A percentile compares a stretch with the other conserved stretches of the same genome.
Evolutionary conservation across 305 asterid species (phyloP).

Genomic region (Rubia peregrina): DNA sequence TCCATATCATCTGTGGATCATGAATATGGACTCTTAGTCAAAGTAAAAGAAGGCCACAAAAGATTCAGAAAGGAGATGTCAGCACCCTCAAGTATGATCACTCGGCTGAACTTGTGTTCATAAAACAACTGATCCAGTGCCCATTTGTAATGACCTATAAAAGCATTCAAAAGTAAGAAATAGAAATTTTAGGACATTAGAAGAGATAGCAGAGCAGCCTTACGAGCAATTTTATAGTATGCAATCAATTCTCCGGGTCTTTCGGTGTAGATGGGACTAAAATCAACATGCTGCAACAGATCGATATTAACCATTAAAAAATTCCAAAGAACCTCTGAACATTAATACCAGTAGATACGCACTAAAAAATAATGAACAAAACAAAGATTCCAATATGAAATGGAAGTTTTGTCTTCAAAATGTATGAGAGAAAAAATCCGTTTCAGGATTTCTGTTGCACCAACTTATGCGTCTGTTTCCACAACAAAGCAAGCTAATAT

Average conservation of each 20-base stretch:
- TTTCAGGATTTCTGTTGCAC: background rate
- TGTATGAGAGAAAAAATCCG: background rate
- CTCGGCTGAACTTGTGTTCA: constrained; percentile 75
- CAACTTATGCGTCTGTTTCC: background rate
- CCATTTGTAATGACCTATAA: constrained; percentile 94
- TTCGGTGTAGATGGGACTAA: constrained; percentile 75
- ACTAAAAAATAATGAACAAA: background rate
- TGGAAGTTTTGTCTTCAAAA: background rate
- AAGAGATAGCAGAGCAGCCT: constrained; percentile 13
- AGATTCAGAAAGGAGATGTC: constrained; percentile 20
- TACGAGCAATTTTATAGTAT: constrained; percentile 98
- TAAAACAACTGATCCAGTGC: constrained; percentile 90
- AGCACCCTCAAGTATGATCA: constrained; percentile 93
- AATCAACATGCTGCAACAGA: constrained; percentile 72
- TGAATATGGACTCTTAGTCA: constrained; percentile 22
- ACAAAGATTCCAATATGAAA: background rate
- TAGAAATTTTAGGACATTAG: constrained; percentile 8
- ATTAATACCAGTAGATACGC: background rate
- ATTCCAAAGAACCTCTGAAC: constrained; percentile 3
- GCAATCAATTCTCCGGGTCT: constrained; percentile 95
- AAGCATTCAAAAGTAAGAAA: constrained; percentile 20
- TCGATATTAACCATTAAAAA: background rate
- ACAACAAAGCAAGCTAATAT: background rate
- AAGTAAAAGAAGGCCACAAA: constrained; percentile 18
- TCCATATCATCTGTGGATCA: constrained; percentile 92